Evolutionary conservation across 139 green algal genomes (phyloP).

Genomic region (Raphidocelis subcapitata): DNA sequence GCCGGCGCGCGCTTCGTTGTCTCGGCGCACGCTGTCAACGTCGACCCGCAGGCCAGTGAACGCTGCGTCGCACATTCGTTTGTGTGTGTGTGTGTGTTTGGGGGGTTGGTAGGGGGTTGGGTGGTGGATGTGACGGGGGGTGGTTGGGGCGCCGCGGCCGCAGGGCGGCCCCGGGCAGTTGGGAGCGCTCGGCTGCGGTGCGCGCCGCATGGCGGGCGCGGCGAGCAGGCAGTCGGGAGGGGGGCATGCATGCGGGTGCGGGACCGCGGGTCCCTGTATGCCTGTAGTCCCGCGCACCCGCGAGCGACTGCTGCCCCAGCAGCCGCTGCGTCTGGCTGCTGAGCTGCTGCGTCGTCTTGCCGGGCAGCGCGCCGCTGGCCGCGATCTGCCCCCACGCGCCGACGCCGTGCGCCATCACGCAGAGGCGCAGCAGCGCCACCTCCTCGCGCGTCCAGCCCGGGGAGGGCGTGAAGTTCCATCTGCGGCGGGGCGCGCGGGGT

Average conservation of each 20-base stretch:
- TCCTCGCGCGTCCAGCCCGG: conserved; percentile 90
- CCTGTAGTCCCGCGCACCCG: conserved; percentile 43
- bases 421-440: conserved; percentile 72
- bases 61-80: too few relatives aligned
- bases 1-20: conserved; percentile 69
- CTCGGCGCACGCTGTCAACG: conserved; percentile 73
- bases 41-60: conserved; percentile 73
- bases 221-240: not conserved
- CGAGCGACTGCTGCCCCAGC: conserved; percentile 85
- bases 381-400: conserved; percentile 86
- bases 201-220: not conserved
- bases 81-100: too few relatives aligned
- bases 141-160: too few relatives aligned
- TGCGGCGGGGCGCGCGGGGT: too few relatives aligned
- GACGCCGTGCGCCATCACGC: conserved; percentile 85
- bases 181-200: too few relatives aligned
- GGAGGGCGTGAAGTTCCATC: conserved; percentile 91
- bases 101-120: not conserved
- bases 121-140: not conserved
- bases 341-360: conserved; percentile 90
- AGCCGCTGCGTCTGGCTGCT: conserved; percentile 88
- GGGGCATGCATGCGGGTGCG: not conserved
- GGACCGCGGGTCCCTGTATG: too few relatives aligned
- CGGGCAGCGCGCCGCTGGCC: conserved; percentile 77
- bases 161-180: too few relatives aligned